These are phyloP conservation scores for Myriangium duriaei DNA, from an alignment of 2,329 filamentous ascomycete species.

Conservation along the genomic window DNA sequence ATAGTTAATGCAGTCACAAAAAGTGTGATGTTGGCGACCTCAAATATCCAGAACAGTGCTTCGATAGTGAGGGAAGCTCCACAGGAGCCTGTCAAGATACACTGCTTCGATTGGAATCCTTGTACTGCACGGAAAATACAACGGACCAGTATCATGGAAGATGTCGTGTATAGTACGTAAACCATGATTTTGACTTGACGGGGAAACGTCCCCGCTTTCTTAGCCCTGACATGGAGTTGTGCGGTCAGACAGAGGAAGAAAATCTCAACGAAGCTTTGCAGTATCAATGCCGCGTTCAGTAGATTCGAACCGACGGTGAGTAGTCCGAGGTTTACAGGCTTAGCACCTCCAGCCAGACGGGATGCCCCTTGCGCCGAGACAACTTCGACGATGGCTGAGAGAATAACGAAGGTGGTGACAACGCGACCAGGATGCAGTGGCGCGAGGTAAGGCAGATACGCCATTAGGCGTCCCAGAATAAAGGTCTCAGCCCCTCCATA, in stretches of 20 bases:
- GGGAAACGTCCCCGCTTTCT: conserved; percentile 28
- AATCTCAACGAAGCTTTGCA: conserved; percentile 39
- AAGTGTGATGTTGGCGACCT: conserved; percentile 38
- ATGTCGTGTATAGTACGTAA: conserved; percentile 37
- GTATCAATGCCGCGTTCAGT: conserved; percentile 37
- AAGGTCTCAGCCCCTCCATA: conserved; percentile 49
- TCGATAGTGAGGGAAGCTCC: conserved; percentile 32
- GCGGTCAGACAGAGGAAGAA: conserved; percentile 37
- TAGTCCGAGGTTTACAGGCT: conserved; percentile 19
- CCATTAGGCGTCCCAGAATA: conserved; percentile 46
- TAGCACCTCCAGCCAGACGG: conserved; percentile 27
- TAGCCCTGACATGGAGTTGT: conserved; percentile 29
- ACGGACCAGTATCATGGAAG: conserved; percentile 34
- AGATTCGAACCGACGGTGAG: conserved; percentile 33
- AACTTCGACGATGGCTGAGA: conserved; percentile 39
- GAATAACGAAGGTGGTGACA: conserved; percentile 45
- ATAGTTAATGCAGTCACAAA: conserved; percentile 41
- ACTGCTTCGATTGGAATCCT: conserved; percentile 25
- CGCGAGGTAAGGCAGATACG: conserved; percentile 48
- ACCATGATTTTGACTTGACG: conserved; percentile 32
- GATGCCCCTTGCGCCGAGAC: conserved; percentile 41
- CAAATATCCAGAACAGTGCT: conserved; percentile 43
- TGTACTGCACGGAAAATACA: conserved; percentile 43
- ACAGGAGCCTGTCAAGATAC: conserved; percentile 20
- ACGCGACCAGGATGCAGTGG: conserved; percentile 46